Evolutionary conservation across 2,329 filamentous ascomycete species (phyloP).

Genomic region (Macroventuria anomochaeta): DNA sequence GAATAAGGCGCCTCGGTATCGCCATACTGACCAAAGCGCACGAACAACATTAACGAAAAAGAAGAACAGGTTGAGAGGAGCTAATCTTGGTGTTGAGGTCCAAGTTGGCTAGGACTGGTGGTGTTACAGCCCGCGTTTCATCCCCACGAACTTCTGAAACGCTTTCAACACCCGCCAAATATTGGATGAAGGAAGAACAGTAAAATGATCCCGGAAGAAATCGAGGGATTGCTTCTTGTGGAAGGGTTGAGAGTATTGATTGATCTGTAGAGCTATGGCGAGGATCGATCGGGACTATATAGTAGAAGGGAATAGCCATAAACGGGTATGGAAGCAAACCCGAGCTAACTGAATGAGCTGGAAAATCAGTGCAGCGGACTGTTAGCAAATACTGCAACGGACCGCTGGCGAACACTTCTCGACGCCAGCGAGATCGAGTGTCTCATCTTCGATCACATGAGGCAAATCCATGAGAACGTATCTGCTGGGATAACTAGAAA

Average conservation of each 20-base stretch:
- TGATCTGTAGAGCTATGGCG: too few species aligned
- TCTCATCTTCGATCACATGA: not conserved
- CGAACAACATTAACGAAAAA: not conserved
- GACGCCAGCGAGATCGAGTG: slow-evolving; percentile 1
- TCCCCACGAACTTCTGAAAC: slow-evolving; percentile 22
- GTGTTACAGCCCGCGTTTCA: slow-evolving; percentile 32
- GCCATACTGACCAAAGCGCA: slow-evolving; percentile 19
- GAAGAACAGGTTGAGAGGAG: not conserved
- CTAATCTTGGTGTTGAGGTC: slow-evolving; percentile 2
- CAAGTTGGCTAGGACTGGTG: slow-evolving; percentile 7
- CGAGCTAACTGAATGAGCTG: too few species aligned
- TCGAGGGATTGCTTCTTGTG: slow-evolving; percentile 18
- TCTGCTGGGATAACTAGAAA: not conserved
- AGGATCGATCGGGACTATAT: too few species aligned
- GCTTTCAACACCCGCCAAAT: not conserved
- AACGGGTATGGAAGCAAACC: too few species aligned
- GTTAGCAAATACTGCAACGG: too few species aligned
- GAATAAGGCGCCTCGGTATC: slow-evolving; percentile 28
- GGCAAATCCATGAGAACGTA: slow-evolving; percentile 7
- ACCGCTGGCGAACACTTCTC: too few species aligned
- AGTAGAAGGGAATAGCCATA: too few species aligned
- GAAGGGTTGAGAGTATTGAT: too few species aligned
- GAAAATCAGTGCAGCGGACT: too few species aligned
- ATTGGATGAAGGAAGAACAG: not conserved
- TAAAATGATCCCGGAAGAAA: slow-evolving; percentile 31